phyloP scores from a whole-genome alignment of 768 basidiomycete species.

The Hysterangium stoloniferum region DNA sequence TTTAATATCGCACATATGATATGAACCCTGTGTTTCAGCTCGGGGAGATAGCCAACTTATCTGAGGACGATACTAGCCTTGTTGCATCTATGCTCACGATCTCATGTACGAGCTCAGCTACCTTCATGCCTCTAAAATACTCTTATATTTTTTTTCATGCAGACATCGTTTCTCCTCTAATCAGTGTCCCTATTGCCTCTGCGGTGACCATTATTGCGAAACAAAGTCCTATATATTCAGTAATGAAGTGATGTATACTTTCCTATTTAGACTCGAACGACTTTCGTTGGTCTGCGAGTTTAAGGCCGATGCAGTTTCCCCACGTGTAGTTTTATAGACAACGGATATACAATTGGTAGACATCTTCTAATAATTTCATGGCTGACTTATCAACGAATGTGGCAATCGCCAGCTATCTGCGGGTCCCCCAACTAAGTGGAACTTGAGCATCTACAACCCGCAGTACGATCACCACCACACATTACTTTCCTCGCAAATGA shows the following conservation, averaged over 20 bases:
- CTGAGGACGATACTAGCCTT: background rate
- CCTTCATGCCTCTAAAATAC: background rate
- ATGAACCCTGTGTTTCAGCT: background rate
- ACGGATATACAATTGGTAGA: no score
- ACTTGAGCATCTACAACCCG: no score
- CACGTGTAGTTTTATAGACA: no score
- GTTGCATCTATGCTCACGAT: background rate
- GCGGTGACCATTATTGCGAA: conserved; percentile 2
- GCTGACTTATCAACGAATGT: no score
- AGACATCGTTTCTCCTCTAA: conserved; percentile 3
- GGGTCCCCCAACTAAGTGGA: no score
- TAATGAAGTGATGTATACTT: no score
- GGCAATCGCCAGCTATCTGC: no score
- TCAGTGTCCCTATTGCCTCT: conserved; percentile 3
- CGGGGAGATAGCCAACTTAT: conserved; percentile 5
- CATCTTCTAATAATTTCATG: no score
- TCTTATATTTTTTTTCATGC: background rate
- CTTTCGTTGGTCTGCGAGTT: no score
- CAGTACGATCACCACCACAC: no score
- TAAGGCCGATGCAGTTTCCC: no score
- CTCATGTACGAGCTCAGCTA: background rate
- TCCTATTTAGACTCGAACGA: no score
- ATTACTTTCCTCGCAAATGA: background rate
- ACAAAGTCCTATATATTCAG: background rate
- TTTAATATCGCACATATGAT: background rate